phyloP scores from a whole-genome alignment of 2,329 filamentous ascomycete genomes.

The Aspergillus sp. region DNA sequence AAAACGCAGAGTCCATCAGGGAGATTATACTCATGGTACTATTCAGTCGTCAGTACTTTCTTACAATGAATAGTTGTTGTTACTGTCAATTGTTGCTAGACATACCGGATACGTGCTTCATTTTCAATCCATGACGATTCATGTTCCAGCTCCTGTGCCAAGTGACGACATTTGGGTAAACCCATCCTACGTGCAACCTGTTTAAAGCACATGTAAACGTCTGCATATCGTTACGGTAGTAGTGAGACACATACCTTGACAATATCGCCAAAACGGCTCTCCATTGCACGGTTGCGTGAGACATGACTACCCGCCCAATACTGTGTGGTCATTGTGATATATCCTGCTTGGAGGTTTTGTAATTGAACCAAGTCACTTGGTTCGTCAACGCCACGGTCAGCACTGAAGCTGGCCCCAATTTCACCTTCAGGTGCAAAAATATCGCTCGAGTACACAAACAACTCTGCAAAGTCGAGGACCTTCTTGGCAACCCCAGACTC shows the following conservation, averaged over 20 bases:
- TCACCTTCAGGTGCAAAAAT: constrained; percentile 36
- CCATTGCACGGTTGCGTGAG: constrained; percentile 35
- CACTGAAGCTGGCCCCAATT: constrained; percentile 27
- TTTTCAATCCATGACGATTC: constrained; percentile 38
- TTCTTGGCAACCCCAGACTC: constrained; percentile 33
- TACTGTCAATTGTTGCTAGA: background rate
- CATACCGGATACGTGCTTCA: constrained; percentile 37
- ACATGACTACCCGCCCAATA: constrained; percentile 37
- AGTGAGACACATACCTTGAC: constrained; percentile 26
- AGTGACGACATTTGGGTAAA: constrained; percentile 32
- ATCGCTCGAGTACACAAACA: constrained; percentile 37
- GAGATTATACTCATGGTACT: constrained; percentile 36
- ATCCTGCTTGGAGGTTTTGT: constrained; percentile 36
- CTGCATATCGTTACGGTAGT: too few relatives aligned
- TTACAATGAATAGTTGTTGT: background rate
- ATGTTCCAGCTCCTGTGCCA: constrained; percentile 26
- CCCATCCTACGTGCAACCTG: constrained; percentile 34
- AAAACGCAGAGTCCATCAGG: constrained; percentile 38
- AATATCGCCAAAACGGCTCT: constrained; percentile 36
- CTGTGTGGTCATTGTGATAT: constrained; percentile 35
- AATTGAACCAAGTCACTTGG: constrained; percentile 28
- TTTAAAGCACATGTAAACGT: too few relatives aligned
- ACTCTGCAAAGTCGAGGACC: constrained; percentile 37
- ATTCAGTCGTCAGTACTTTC: constrained; percentile 3
- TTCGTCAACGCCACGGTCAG: constrained; percentile 14